Conservation (phyloP, 2,329 filamentous ascomycete genomes). For the Spiromastix sp. region DNA sequence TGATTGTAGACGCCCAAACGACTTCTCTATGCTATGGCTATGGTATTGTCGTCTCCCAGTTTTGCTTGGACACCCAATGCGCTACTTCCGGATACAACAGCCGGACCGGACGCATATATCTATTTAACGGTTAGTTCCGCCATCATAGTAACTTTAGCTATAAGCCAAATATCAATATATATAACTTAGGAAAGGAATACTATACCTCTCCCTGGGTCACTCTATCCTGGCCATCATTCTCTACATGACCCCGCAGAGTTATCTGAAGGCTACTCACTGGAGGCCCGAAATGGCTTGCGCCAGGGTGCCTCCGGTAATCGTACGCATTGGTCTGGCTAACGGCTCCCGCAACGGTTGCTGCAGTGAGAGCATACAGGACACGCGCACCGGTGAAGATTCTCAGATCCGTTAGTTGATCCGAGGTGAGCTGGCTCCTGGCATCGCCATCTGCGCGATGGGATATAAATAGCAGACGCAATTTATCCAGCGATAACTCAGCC, state of each 20-base stretch:
- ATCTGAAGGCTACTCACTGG: slow-evolving; percentile 74
- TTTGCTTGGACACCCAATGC: slow-evolving; percentile 53
- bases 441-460: slow-evolving; percentile 59
- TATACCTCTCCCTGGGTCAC: slow-evolving; percentile 51
- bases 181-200: too few relatives aligned
- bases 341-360: slow-evolving; percentile 74
- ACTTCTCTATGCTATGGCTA: slow-evolving; percentile 40
- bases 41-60: slow-evolving; percentile 62
- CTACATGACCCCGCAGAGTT: slow-evolving; percentile 42
- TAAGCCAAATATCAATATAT: slow-evolving; percentile 14
- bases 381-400: slow-evolving; percentile 70
- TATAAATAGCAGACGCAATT: slow-evolving; percentile 70
- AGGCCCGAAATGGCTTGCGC: slow-evolving; percentile 63
- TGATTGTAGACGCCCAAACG: too few relatives aligned
- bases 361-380: slow-evolving; percentile 75
- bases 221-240: slow-evolving; percentile 23
- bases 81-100: slow-evolving; percentile 58
- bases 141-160: too few relatives aligned
- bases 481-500: slow-evolving; percentile 42
- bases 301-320: slow-evolving; percentile 58
- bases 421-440: slow-evolving; percentile 53
- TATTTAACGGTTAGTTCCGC: too few relatives aligned
- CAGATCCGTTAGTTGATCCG: slow-evolving; percentile 64
- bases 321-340: slow-evolving; percentile 80
- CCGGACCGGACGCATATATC: slow-evolving; percentile 63